Conservation (phyloP, 2,329 filamentous ascomycete genomes). For the Verticillium isaacii region DNA sequence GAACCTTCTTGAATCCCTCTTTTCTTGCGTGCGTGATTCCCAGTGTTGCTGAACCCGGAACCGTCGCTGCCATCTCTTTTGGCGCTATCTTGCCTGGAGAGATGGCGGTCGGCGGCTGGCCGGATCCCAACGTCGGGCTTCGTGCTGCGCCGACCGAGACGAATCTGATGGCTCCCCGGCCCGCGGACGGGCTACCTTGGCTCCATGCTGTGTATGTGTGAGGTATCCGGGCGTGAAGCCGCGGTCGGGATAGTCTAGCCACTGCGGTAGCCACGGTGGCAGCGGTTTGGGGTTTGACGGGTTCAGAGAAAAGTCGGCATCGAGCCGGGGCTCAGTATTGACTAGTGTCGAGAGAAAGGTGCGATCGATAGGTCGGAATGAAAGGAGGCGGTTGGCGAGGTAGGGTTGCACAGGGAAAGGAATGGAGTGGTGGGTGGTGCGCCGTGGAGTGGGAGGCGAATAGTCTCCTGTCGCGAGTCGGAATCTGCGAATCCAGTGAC, state of each 20-base stretch:
- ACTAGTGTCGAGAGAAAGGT: background rate
- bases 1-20: constrained; percentile 3
- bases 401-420: background rate
- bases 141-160: constrained; percentile 18
- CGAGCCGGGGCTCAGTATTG: background rate
- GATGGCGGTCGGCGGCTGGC: constrained; percentile 5
- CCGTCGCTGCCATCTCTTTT: constrained; percentile 18
- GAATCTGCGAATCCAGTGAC: background rate
- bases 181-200: constrained; percentile 29
- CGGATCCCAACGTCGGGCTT: constrained; percentile 5
- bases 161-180: constrained; percentile 31
- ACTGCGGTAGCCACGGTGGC: constrained; percentile 16
- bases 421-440: background rate
- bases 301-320: constrained; percentile 5
- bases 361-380: background rate
- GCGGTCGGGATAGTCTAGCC: constrained; percentile 32
- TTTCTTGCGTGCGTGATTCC: constrained; percentile 4
- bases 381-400: background rate
- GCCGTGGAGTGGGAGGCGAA: background rate
- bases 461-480: background rate
- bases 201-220: constrained; percentile 30
- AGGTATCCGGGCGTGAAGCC: constrained; percentile 38
- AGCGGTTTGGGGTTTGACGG: constrained; percentile 6
- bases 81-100: constrained; percentile 12
- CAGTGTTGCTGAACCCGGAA: constrained; percentile 9